Evolutionary conservation across 2,329 filamentous ascomycete genomes (phyloP), one percentile per base, ranked within the genome.

Genomic region (Phyllosticta ampelicida): DNA sequence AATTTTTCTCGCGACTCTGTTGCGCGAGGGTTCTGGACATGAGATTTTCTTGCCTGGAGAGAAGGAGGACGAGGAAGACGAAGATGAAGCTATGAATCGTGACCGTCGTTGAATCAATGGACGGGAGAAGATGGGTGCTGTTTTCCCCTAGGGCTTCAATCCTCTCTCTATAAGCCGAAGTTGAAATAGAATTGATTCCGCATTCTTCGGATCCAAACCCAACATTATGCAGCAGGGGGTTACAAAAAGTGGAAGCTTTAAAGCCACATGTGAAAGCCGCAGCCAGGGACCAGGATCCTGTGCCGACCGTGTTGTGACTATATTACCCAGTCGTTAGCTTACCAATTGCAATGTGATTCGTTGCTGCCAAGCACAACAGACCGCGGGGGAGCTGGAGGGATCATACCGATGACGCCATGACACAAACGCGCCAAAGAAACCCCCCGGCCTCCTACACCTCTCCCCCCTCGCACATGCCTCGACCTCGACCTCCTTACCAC

Each of bases 11-110:
- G 84, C 80, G 56, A 75, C 78, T 63, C 77, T 79, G 60, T 79
- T 86, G 9, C 73, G 71, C 55, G 84, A 86, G 62, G 83, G 84
- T 0, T 74, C 84, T 64, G 84, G 84, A 0, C 83, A 86, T 66
- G 84, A 86, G 67, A 80, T 86, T 51, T 76, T 82, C 75, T 67
- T 86, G 1, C 80, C 84, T 26, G 84, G 83, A 0, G 84, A 86
- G 62, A 77, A 80, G 26, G 78, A 79, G 29, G 74, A 73, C 0
- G 67, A 70, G 0, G 65, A 68, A 54, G 66, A 66, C 3, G 55
- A 55, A 6, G 66, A 66, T 5, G 55, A 55, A 6, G 23, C 23
- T 16, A 16, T 44, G 9, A n/a, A 30, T n/a, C 13, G 5, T 44
- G 36, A n/a, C 13, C 36, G 13, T n/a, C 36, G 13, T 44, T 44